Evolutionary conservation across 2,329 filamentous ascomycete species (phyloP), one percentile per base, ranked within the genome.

Genomic region (Hyphodiscus sp.): DNA sequence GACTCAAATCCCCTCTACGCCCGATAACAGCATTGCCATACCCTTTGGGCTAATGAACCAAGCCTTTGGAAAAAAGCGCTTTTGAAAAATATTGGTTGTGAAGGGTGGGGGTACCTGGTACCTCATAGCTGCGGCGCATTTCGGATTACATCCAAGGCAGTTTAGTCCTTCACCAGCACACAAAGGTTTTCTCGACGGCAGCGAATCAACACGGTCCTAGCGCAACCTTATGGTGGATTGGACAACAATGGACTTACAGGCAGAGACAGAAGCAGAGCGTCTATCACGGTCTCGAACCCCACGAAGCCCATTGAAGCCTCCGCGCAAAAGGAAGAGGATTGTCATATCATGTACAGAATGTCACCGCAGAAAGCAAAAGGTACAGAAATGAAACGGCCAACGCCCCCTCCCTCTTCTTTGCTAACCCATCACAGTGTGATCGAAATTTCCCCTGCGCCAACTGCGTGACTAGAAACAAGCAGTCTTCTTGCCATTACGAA

Each of bases 271-370:
- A 44, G 42, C 42, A 44, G 16, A 23, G n/a, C 42, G 18, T 3
- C 3, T 23, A n/a, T 44, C 42, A 23, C 3, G 42, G n/a, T 16
- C 42, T 44, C 42, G 18, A 19, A 54, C 51, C 49, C 58, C 60
- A 4, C 42, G 18, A 19, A 54, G 53, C 49, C 58, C 60, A 4
- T 47, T 59, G 16, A 65, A 61, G 48, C 54, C 59, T 1, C 63
- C 63, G n/a, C 55, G 78, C 52, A 84, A 84, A 68, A 73, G 82
- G 59, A 75, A 78, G 62, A 74, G 81, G 38, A 73, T 81, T 45
- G 79, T 83, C 47, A 81, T 84, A 52, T 83, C 79, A 6, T 85
- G 82, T 61, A 80, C 76, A 13, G 81, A 85, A 64, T 85, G 82
- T 61, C 81, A 85, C 67, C 73, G 81, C 56, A 74, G 81, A 54